These are phyloP conservation scores for Fusarium brevicatenulatum DNA, from an alignment of 2,329 filamentous ascomycete species.

Conservation along the genomic window DNA sequence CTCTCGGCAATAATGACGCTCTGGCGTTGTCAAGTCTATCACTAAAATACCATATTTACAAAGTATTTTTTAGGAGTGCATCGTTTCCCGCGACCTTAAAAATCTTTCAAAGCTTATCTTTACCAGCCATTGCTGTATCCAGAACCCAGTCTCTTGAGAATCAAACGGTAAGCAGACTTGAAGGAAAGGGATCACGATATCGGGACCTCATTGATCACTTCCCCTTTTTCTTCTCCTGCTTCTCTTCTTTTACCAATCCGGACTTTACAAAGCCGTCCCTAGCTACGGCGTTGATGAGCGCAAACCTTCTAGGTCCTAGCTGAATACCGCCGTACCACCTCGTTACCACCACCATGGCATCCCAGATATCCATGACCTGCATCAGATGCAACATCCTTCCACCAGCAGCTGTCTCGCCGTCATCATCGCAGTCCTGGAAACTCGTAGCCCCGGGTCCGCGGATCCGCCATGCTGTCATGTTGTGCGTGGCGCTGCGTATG, in stretches of 20 bases:
- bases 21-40: background rate
- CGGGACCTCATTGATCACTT: slow-evolving; percentile 35
- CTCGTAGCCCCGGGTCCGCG: slow-evolving; percentile 62
- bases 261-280: slow-evolving; percentile 85
- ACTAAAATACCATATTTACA: background rate
- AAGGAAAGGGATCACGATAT: background rate
- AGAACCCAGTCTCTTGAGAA: background rate
- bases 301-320: slow-evolving; percentile 88
- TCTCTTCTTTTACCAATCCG: slow-evolving; percentile 69
- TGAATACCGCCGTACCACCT: slow-evolving; percentile 95
- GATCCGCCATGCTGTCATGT: slow-evolving; percentile 95
- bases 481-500: slow-evolving; percentile 88
- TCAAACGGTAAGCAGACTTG: background rate
- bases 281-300: slow-evolving; percentile 87
- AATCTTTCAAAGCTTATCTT: background rate
- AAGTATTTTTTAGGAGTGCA: background rate
- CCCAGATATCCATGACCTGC: slow-evolving; percentile 95
- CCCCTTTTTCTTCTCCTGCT: slow-evolving; percentile 49
- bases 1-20: background rate
- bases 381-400: slow-evolving; percentile 86
- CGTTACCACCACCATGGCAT: slow-evolving; percentile 91
- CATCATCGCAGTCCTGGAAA: slow-evolving; percentile 94
- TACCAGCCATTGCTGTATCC: background rate
- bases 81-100: background rate
- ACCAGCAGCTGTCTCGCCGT: slow-evolving; percentile 93